Evolutionary conservation across 352 stramenopile species (phyloP), one percentile per base, ranked within the genome.

Genomic region (Globisporangium nagaii): DNA sequence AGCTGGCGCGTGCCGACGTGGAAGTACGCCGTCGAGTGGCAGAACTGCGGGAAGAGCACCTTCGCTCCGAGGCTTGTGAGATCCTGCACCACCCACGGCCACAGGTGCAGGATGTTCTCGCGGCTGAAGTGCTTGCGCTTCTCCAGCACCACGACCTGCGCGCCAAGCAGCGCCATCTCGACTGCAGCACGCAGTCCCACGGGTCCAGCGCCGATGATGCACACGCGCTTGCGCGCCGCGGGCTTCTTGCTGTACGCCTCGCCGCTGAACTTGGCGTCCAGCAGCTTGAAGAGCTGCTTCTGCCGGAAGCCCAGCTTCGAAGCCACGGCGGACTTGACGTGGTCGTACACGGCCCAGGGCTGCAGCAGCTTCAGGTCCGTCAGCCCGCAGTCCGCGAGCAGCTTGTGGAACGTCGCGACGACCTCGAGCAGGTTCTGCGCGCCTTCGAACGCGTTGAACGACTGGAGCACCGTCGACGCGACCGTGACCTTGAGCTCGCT

Each of bases 61-160:
- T 94, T 94, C 20, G 81, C 84, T 25, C 84, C 84, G 6, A 94
- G 68, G 12, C 68, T 71, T 24, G 84, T 91, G 36, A 94, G 65
- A 35, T 92, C 82, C 53, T 91, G 78, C 42, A 94, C 84, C 22
- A 91, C 84, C 75, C 78, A 89, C 39, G 80, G 79, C 77, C 81
- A 94, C 66, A 94, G 44, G 37, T 91, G 81, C 39, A 94, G 53
- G 56, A 94, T 91, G 50, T 94, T 92, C 53, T 91, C 82, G 11
- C 84, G 79, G 53, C 63, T 90, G 46, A 94, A 94, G 42, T 74
- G 58, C 58, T 86, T 81, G 13, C 84, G 75, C 73, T 94, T 94
- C 60, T 94, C 84, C 19, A 94, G 54, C 25, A 94, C 69, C 0
- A 89, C 72, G 15, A 92, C 84, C 37, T 90, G 66, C 1, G 71